Percentiles rank a stretch among this genome's conserved stretches.
Evolutionary conservation across 2,329 filamentous ascomycete genomes (phyloP).

Genomic region (Phymatotrichopsis omnivora): DNA sequence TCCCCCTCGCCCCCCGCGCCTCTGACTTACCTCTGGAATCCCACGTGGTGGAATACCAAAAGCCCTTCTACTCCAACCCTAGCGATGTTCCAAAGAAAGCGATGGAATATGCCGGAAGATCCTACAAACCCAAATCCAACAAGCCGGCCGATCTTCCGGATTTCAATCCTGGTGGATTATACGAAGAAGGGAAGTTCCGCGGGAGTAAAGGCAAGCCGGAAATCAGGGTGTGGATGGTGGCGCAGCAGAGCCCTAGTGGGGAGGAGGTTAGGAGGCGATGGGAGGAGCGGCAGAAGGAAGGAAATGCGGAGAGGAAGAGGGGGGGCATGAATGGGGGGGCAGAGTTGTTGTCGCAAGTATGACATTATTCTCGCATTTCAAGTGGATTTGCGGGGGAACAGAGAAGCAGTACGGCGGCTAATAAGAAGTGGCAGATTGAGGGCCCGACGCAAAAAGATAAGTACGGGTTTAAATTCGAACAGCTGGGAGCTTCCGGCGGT

Average conservation of each 20-base stretch:
- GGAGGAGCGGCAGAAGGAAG: slow-evolving; percentile 35
- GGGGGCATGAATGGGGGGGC: neutral
- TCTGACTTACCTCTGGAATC: slow-evolving; percentile 49
- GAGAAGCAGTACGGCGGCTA: no score
- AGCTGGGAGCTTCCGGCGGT: slow-evolving; percentile 61
- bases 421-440: slow-evolving; percentile 79
- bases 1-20: neutral
- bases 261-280: slow-evolving; percentile 63
- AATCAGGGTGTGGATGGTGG: slow-evolving; percentile 67
- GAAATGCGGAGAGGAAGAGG: slow-evolving; percentile 24
- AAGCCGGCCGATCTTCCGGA: slow-evolving; percentile 68
- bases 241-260: slow-evolving; percentile 57
- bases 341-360: neutral
- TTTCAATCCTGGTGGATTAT: slow-evolving; percentile 62
- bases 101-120: slow-evolving; percentile 77
- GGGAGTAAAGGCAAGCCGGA: slow-evolving; percentile 2
- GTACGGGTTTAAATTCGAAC: slow-evolving; percentile 76
- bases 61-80: slow-evolving; percentile 76
- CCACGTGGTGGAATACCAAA: slow-evolving; percentile 65
- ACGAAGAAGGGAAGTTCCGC: slow-evolving; percentile 27
- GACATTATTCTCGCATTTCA: neutral
- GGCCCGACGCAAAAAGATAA: slow-evolving; percentile 74
- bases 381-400: neutral
- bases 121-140: slow-evolving; percentile 67
- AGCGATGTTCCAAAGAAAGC: slow-evolving; percentile 66